These are phyloP conservation scores for Strobilomyces confusus DNA, from an alignment of 768 basidiomycete genomes.

Conservation along the genomic window DNA sequence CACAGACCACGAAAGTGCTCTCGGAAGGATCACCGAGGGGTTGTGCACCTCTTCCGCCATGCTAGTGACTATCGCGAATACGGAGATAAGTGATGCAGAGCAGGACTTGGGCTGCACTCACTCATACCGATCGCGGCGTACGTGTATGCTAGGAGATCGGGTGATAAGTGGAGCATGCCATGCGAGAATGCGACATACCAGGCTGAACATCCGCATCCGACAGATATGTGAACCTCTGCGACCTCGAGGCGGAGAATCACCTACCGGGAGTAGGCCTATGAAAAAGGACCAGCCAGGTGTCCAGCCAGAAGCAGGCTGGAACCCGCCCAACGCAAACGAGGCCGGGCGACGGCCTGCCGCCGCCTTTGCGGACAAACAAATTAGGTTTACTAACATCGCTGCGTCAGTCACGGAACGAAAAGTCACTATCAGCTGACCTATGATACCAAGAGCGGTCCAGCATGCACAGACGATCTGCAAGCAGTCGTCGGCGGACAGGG, in stretches of 20 bases:
- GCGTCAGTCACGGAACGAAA: constrained; percentile 8
- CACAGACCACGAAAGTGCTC: constrained; percentile 50
- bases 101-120: constrained; percentile 19
- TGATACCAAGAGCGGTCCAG: constrained; percentile 59
- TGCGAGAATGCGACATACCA: constrained; percentile 14
- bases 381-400: constrained; percentile 45
- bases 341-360: constrained; percentile 51
- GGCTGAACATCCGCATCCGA: constrained; percentile 18
- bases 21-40: constrained; percentile 51
- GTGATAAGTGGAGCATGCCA: not conserved
- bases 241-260: constrained; percentile 6
- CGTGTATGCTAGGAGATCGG: constrained; percentile 43
- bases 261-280: constrained; percentile 56
- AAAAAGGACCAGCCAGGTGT: constrained; percentile 66
- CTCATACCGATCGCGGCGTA: constrained; percentile 63
- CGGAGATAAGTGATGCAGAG: constrained; percentile 2
- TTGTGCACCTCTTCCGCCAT: constrained; percentile 68
- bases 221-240: not conserved
- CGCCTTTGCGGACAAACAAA: constrained; percentile 55
- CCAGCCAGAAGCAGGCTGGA: constrained; percentile 67
- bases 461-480: constrained; percentile 52
- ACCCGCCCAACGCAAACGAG: constrained; percentile 53
- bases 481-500: constrained; percentile 3
- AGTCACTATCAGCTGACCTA: constrained; percentile 26
- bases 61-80: constrained; percentile 42